A percentile compares a stretch with the other conserved stretches of the same genome.
Conservation (phyloP, 768 basidiomycete species). For the Zangia roseola region DNA sequence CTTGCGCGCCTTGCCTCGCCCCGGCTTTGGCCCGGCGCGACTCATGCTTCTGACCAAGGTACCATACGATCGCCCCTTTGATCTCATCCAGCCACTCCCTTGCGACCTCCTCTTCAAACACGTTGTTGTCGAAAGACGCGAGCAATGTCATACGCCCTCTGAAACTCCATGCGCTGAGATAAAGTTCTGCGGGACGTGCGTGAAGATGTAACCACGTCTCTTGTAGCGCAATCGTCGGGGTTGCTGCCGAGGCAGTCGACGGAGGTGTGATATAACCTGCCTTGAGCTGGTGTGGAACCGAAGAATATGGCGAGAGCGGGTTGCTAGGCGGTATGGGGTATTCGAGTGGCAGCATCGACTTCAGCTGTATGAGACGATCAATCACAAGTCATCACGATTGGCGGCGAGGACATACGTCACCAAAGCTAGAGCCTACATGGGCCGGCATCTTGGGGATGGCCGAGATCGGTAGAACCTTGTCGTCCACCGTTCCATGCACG, state of each 20-base stretch:
- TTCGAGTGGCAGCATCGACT: conserved; percentile 32
- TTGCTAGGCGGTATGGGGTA: conserved; percentile 28
- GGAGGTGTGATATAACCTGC: conserved; percentile 6
- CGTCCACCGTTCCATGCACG: not conserved
- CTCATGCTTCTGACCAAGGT: conserved; percentile 19
- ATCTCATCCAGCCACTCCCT: conserved; percentile 34
- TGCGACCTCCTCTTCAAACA: conserved; percentile 40
- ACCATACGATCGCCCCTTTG: conserved; percentile 31
- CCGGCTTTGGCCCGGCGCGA: too few species aligned
- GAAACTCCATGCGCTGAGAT: conserved; percentile 41
- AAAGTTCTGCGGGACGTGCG: conserved; percentile 42
- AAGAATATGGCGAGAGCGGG: conserved; percentile 19
- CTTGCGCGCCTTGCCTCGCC: too few species aligned
- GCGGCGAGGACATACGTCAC: conserved; percentile 21
- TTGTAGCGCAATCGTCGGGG: conserved; percentile 13
- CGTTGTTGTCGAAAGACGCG: conserved; percentile 44
- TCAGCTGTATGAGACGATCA: conserved; percentile 26
- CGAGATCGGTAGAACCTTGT: not conserved
- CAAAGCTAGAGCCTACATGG: conserved; percentile 21
- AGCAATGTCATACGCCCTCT: conserved; percentile 33
- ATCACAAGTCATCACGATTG: too few species aligned
- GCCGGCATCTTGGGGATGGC: conserved; percentile 12
- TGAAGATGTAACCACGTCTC: conserved; percentile 28
- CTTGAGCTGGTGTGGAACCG: conserved; percentile 12
- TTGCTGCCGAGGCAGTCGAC: not conserved